Base-by-base conservation (phyloP, 129 eudicot genomes). In the Centrapalus pauciflorus region DNA sequence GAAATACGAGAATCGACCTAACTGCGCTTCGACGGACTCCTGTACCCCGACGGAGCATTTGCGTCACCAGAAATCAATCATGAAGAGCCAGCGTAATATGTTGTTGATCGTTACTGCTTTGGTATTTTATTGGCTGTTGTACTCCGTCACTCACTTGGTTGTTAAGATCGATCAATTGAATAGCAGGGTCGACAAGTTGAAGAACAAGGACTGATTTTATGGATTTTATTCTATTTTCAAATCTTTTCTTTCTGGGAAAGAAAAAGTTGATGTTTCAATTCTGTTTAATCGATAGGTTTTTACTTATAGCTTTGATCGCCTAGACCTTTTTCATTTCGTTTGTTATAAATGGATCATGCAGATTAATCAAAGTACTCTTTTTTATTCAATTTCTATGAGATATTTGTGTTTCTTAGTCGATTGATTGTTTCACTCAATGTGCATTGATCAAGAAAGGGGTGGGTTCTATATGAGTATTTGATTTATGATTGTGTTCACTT, bases 41-140 rank as follows among this genome's bases (percentile, higher is more conserved):
- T 86, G 97, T 56, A 71, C 88, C 2, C 84, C 86, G 2, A 24
- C 86, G 2, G 97, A 89, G 69, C 80, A 63, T 20, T 67, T 83
- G 23, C 84, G 95, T 20, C 95, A 89, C 72, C 95, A 89, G 97
- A 89, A 89, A 23, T 89, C 97, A 3, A 66, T 83, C 55, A 77
- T 89, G 73, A 89, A 89, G 76, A 75, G 82, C 65, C 90, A 89
- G 79, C 77, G 97, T 1, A 89, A 89, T 65, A 88, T 80, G 32
- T 59, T 89, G 32, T 56, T 89, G 64, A 89, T 89, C 67, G 90
- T 77, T 7, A 38, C 86, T 0, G 95, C 97, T 7, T 66, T 89
- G 23, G 67, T 86, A 30, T 83, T 86, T n/a, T 89, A 86, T 60
- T 89, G 97, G 95, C 62, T 89, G 23, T 66, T 89, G 38, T 89